Conservation (phyloP, 495 filamentous ascomycete species). For the Baudoinia panamericana region DNA sequence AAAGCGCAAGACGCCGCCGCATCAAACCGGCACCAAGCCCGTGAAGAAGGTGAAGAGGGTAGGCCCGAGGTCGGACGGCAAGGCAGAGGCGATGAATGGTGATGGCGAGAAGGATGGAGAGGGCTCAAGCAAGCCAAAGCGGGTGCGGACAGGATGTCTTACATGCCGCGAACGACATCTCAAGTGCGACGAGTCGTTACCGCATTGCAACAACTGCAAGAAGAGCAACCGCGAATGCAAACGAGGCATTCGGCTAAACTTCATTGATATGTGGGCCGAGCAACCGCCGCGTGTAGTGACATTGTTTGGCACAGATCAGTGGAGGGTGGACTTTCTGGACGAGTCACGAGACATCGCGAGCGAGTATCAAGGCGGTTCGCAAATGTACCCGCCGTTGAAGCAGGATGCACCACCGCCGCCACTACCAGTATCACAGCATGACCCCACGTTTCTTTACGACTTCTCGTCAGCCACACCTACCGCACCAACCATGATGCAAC, state of each 20-base stretch:
- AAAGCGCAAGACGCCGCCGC: constrained; percentile 15
- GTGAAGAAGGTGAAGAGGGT: constrained; percentile 13
- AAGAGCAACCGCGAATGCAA: constrained; percentile 81
- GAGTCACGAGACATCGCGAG: constrained; percentile 85
- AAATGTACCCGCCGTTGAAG: constrained; percentile 51
- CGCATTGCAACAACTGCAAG: constrained; percentile 72
- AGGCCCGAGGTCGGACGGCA: constrained; percentile 9
- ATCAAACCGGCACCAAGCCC: constrained; percentile 5
- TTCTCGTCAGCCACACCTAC: constrained; percentile 28
- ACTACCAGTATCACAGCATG: constrained; percentile 26
- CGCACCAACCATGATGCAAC: constrained; percentile 27
- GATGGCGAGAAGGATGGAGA: constrained; percentile 17
- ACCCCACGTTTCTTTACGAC: constrained; percentile 32
- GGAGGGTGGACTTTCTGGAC: constrained; percentile 69
- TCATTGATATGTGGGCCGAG: constrained; percentile 70
- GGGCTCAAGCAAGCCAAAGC: constrained; percentile 25
- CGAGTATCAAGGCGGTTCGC: constrained; percentile 73
- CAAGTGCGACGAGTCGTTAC: constrained; percentile 72
- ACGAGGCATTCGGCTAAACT: constrained; percentile 79
- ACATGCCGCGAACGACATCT: constrained; percentile 42
- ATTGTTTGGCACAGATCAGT: constrained; percentile 47
- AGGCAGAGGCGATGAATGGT: constrained; percentile 7
- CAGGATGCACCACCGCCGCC: constrained; percentile 22
- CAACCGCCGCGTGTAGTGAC: constrained; percentile 42
- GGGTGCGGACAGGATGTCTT: constrained; percentile 33